Evolutionary conservation across 1,139 yeast species (phyloP).

Genomic region (Suhomyces choctaworum): DNA sequence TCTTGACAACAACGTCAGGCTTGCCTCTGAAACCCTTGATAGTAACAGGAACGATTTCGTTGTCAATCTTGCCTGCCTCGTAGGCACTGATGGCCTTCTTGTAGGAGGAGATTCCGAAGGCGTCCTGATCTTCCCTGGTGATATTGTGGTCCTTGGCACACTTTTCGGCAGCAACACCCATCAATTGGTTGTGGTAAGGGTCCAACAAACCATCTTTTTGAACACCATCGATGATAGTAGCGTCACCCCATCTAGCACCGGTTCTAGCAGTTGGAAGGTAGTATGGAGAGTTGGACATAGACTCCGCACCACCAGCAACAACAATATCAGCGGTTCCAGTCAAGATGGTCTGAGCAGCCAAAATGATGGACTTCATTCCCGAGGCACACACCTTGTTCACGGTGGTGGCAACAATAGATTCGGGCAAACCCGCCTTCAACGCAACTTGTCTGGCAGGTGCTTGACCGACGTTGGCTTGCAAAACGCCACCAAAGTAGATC

Average conservation of each 20-base stretch:
- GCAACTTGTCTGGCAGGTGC: constrained; percentile 99
- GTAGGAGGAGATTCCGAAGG: constrained; percentile 67
- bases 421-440: constrained; percentile 79
- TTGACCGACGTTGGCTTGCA: constrained; percentile 93
- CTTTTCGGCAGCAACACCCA: constrained; percentile 97
- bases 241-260: constrained; percentile 89
- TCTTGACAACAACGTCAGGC: constrained; percentile 70
- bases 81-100: constrained; percentile 80
- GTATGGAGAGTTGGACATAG: constrained; percentile 96
- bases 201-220: constrained; percentile 90
- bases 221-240: constrained; percentile 77
- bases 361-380: constrained; percentile 87
- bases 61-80: constrained; percentile 72
- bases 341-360: constrained; percentile 87
- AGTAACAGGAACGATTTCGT: constrained; percentile 83
- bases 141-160: constrained; percentile 75
- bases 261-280: constrained; percentile 81
- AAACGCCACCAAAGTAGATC: constrained; percentile 87
- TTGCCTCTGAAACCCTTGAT: constrained; percentile 91
- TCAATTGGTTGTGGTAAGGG: constrained; percentile 80
- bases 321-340: constrained; percentile 91
- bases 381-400: constrained; percentile 97
- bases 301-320: constrained; percentile 96
- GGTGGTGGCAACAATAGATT: constrained; percentile 79
- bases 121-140: constrained; percentile 71